Base-by-base conservation (phyloP, 139 green algal species). In the Chlamydomonas eustigma region DNA sequence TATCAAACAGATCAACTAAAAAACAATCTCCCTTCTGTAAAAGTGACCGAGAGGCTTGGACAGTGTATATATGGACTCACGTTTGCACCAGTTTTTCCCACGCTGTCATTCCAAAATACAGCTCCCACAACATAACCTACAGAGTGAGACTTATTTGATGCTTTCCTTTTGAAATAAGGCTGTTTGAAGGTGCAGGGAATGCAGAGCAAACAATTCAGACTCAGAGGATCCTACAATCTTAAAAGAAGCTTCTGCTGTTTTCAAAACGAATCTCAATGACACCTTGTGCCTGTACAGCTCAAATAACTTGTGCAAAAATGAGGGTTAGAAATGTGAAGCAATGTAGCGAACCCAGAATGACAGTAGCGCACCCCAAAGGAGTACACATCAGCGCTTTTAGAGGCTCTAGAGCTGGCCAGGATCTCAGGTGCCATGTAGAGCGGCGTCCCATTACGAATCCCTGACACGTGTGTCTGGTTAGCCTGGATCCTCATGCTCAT, bases 371-470 rank as follows among this genome's bases (percentile, higher is more conserved):
- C 39, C 12, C 76, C 76, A 70, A 76, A 80, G 3, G 72, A 67
- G 51, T 77, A 77, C 18, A 70, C 50, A 51, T 77, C 72, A 4
- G 71, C 71, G 35, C 44, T 58, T 18, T 58, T 70, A 31, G 34
- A 72, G 8, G 33, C 65, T 12, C 65, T 8, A 18, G 58, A 72
- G 32, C 39, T 58, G 6, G 52, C 6, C 72, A 71, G 33, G 5
- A 85, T 64, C 71, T 84, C 78, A 5, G 82, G 82, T 22, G 78
- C 75, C 4, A 81, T 76, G 68, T 88, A 86, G 39, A 86, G 82
- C 34, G 82, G 82, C 3, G 78, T 87, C 18, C 79, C 83, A 32
- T 84, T 76, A 8, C 76, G 44, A 52, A 83, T 31, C 2, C 79
- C 79, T 38, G 63, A 78, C 33, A 86, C 67, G 71, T 85, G 79